These are phyloP conservation scores for Chaetomiaceae sp. DNA, from an alignment of 2,329 filamentous ascomycete species.

Conservation along the genomic window DNA sequence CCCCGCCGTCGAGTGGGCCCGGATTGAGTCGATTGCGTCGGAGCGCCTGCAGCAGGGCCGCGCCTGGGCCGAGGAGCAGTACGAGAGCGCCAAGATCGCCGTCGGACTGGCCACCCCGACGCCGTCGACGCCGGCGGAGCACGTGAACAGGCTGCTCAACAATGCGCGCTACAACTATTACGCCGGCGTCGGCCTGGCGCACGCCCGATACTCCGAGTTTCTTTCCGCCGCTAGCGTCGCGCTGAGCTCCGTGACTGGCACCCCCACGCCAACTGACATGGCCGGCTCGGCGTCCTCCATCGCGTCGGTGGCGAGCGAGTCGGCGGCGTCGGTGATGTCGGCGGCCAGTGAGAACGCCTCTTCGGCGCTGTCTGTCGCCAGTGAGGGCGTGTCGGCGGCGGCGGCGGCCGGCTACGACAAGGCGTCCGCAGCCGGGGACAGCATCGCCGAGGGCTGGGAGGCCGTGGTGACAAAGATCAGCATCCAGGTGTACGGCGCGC, in stretches of 20 bases:
- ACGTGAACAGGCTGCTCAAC: conserved; percentile 52
- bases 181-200: conserved; percentile 69
- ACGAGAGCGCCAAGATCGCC: conserved; percentile 60
- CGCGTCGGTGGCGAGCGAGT: conserved; percentile 42
- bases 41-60: conserved; percentile 65
- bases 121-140: conserved; percentile 38
- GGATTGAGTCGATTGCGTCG: conserved; percentile 59
- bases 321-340: conserved; percentile 39
- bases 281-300: conserved; percentile 41
- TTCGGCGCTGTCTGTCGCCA: conserved; percentile 38
- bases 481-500: conserved; percentile 62
- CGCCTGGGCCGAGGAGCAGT: conserved; percentile 63
- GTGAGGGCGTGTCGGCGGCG: conserved; percentile 44
- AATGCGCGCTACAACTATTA: conserved; percentile 65
- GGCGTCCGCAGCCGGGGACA: conserved; percentile 17
- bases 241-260: conserved; percentile 53
- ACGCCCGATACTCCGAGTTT: conserved; percentile 73
- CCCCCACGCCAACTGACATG: conserved; percentile 53
- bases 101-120: conserved; percentile 58
- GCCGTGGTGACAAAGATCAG: conserved; percentile 58
- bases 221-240: conserved; percentile 64
- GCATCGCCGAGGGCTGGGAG: conserved; percentile 54
- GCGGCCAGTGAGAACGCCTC: conserved; percentile 43
- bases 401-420: conserved; percentile 29
- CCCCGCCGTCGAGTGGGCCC: conserved; percentile 42